Evolutionary conservation across 2,329 filamentous ascomycete species (phyloP).

Genomic region (Cladosporium sp.): DNA sequence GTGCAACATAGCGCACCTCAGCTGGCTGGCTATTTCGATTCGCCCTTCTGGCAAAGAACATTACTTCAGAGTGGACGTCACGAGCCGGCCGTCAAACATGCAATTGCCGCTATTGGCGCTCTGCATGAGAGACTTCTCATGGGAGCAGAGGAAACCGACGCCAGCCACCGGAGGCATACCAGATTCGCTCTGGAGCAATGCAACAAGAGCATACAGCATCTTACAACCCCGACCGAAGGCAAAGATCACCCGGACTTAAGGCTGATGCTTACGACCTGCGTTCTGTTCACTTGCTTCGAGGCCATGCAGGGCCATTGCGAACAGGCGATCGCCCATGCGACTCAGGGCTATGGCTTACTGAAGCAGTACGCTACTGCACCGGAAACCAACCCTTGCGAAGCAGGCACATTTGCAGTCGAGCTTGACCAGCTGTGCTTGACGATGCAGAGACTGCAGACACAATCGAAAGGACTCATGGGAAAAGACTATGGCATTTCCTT

Average conservation of each 20-base stretch:
- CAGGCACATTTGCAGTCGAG: constrained; percentile 20
- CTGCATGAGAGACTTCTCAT: constrained; percentile 23
- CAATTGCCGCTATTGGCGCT: constrained; percentile 21
- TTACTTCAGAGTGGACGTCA: constrained; percentile 19
- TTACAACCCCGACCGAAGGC: constrained; percentile 14
- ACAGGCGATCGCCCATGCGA: constrained; percentile 23
- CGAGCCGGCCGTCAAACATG: constrained; percentile 22
- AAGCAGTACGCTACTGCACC: constrained; percentile 20
- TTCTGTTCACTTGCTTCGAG: constrained; percentile 25
- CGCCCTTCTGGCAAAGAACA: constrained; percentile 25
- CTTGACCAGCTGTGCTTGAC: constrained; percentile 20
- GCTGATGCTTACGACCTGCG: constrained; percentile 23
- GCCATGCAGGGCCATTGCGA: constrained; percentile 24
- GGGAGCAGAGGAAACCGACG: constrained; percentile 15
- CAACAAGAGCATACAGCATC: constrained; percentile 22
- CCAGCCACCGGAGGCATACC: constrained; percentile 13
- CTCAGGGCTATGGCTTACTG: constrained; percentile 21
- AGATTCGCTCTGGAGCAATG: constrained; percentile 24
- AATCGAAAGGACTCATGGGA: constrained; percentile 18
- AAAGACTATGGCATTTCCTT: background rate
- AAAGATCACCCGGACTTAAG: constrained; percentile 17
- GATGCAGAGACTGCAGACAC: constrained; percentile 21
- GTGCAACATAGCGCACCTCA: constrained; percentile 22
- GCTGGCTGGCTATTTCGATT: constrained; percentile 24
- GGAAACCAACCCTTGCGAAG: constrained; percentile 17